A percentile compares a stretch with the other conserved stretches of the same genome.
Evolutionary conservation across 2,329 filamentous ascomycete genomes (phyloP).

Genomic region (Diplodia mutila): DNA sequence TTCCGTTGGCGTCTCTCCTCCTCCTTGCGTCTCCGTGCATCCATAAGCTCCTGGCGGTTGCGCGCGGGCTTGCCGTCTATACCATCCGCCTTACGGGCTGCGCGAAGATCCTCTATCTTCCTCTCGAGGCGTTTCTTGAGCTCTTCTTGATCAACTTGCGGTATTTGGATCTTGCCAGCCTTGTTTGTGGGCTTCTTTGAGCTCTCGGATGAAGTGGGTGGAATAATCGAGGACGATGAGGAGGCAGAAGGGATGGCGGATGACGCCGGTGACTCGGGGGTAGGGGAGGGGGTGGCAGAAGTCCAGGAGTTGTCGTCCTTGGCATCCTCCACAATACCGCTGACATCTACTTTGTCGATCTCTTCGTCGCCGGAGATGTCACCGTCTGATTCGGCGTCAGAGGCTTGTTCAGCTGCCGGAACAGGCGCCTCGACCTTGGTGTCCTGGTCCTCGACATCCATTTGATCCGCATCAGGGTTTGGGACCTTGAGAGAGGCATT

Average conservation of each 20-base stretch:
- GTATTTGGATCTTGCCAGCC: conserved; percentile 39
- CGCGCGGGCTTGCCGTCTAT: conserved; percentile 79
- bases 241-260: conserved; percentile 49
- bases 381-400: conserved; percentile 33
- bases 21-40: conserved; percentile 84
- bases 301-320: conserved; percentile 35
- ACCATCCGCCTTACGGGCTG: conserved; percentile 84
- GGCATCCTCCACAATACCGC: conserved; percentile 38
- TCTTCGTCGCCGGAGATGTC: conserved; percentile 34
- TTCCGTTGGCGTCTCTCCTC: conserved; percentile 85
- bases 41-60: conserved; percentile 89
- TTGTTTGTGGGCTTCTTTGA: conserved; percentile 38
- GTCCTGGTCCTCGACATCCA: conserved; percentile 36
- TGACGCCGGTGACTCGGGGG: conserved; percentile 45
- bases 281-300: conserved; percentile 42
- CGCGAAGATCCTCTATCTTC: conserved; percentile 82
- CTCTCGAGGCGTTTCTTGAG: conserved; percentile 79
- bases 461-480: conserved; percentile 31
- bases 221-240: conserved; percentile 52
- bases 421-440: conserved; percentile 29
- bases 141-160: conserved; percentile 71
- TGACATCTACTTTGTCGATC: conserved; percentile 42
- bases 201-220: conserved; percentile 33
- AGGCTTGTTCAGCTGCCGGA: conserved; percentile 34
- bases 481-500: conserved; percentile 11